Percentiles rank a stretch among this genome's conserved stretches.
phyloP scores from a whole-genome alignment of 1,139 yeast species.

The Yamadazyma atmosphaerica region DNA sequence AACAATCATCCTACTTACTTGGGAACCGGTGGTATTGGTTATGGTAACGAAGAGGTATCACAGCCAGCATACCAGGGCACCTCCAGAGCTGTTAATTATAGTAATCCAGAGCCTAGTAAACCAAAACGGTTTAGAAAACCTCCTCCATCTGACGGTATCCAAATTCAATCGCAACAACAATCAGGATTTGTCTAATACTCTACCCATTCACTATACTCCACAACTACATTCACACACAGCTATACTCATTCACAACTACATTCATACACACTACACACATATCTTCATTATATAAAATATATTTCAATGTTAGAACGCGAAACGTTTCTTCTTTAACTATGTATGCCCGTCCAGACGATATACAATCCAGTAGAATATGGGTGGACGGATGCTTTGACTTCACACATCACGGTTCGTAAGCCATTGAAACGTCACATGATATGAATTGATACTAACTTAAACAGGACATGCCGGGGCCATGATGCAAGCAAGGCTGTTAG shows the following conservation, averaged over 20 bases:
- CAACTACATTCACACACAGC: no score
- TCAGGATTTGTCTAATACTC: constrained; percentile 27
- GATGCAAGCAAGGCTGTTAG: constrained; percentile 84
- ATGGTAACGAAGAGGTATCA: constrained; percentile 7
- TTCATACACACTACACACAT: no score
- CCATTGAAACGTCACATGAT: no score
- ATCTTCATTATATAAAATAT: no score
- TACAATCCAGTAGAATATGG: constrained; percentile 63
- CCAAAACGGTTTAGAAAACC: constrained; percentile 3
- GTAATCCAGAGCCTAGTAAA: constrained; percentile 12
- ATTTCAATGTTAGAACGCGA: no score
- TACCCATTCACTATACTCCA: no score
- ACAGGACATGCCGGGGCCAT: constrained; percentile 91
- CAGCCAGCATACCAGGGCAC: background rate
- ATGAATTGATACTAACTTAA: constrained; percentile 2
- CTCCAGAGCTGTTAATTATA: constrained; percentile 6
- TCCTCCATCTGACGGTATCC: constrained; percentile 12
- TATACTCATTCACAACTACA: no score
- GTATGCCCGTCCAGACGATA: constrained; percentile 50
- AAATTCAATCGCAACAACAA: constrained; percentile 27
- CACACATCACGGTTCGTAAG: constrained; percentile 81
- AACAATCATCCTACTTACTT: constrained; percentile 22
- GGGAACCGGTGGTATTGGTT: constrained; percentile 20
- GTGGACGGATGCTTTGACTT: constrained; percentile 97
- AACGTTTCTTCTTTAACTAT: no score